phyloP scores from a whole-genome alignment of 2,329 filamentous ascomycete genomes.

The Pseudocercospora pini-densiflorae region DNA sequence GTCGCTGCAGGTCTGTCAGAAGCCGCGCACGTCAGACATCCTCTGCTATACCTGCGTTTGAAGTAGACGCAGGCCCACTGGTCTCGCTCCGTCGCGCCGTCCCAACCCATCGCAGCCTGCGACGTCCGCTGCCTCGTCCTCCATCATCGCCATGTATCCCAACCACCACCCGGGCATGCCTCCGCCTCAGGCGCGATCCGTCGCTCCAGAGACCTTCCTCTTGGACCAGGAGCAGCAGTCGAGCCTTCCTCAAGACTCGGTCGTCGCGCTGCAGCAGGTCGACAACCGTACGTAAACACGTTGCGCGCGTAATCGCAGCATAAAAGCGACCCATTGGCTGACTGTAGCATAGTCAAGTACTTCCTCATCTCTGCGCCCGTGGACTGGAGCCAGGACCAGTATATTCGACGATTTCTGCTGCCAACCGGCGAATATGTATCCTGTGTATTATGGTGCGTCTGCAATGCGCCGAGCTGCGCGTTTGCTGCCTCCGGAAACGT shows the following conservation, averaged over 20 bases:
- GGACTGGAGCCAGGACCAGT: slow-evolving; percentile 96
- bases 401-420: slow-evolving; percentile 92
- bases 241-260: slow-evolving; percentile 91
- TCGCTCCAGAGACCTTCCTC: slow-evolving; percentile 98
- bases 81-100: slow-evolving; percentile 8
- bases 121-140: slow-evolving; percentile 1
- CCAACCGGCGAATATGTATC: slow-evolving; percentile 99
- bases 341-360: slow-evolving; percentile 79
- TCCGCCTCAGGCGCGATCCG: slow-evolving; percentile 69
- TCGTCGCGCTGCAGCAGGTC: slow-evolving; percentile 96
- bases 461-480: slow-evolving; percentile 21
- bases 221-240: slow-evolving; percentile 96
- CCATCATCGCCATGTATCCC: slow-evolving; percentile 49
- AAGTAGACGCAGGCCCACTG: slow-evolving; percentile 11
- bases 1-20: slow-evolving; percentile 23
- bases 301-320: background rate
- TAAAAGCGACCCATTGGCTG: slow-evolving; percentile 33
- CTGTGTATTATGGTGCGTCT: slow-evolving; percentile 82
- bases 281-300: slow-evolving; percentile 76
- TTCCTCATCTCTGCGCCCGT: slow-evolving; percentile 98
- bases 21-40: slow-evolving; percentile 14
- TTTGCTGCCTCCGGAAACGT: background rate
- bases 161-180: slow-evolving; percentile 78
- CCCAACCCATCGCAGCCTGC: slow-evolving; percentile 8
- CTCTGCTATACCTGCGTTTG: slow-evolving; percentile 14